Evolutionary conservation across 2,329 filamentous ascomycete genomes (phyloP).

Genomic region (Blumeria hordei): DNA sequence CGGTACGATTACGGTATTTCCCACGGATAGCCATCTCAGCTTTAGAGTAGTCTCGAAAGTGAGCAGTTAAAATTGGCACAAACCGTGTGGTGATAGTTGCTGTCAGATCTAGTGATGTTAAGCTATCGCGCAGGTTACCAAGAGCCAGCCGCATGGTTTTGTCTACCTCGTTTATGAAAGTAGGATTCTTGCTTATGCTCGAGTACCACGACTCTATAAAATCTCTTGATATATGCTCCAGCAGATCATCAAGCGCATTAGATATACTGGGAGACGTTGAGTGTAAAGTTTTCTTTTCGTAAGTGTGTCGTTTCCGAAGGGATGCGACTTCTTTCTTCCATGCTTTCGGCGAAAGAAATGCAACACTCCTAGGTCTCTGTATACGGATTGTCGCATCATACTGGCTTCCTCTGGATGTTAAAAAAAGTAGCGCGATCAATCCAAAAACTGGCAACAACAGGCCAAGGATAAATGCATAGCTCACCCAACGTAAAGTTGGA

Average conservation of each 20-base stretch:
- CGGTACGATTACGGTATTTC: slow-evolving; percentile 61
- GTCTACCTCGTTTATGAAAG: slow-evolving; percentile 74
- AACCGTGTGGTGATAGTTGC: slow-evolving; percentile 61
- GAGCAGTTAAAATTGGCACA: slow-evolving; percentile 67
- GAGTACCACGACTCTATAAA: slow-evolving; percentile 79
- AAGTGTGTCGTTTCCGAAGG: slow-evolving; percentile 39
- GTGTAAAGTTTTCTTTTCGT: slow-evolving; percentile 46
- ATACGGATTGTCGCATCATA: slow-evolving; percentile 19
- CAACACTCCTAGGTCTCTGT: slow-evolving; percentile 21
- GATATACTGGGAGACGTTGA: slow-evolving; percentile 56
- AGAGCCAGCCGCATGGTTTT: slow-evolving; percentile 51
- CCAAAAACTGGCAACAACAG: slow-evolving; percentile 27
- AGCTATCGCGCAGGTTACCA: slow-evolving; percentile 41
- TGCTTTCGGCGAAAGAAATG: slow-evolving; percentile 34
- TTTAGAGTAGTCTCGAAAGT: slow-evolving; percentile 75
- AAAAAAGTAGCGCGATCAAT: slow-evolving; percentile 31
- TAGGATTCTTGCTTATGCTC: slow-evolving; percentile 56
- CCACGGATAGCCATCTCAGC: slow-evolving; percentile 74
- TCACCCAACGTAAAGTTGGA: slow-evolving; percentile 59
- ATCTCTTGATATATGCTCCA: slow-evolving; percentile 55
- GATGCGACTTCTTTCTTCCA: slow-evolving; percentile 51
- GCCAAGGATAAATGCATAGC: slow-evolving; percentile 61
- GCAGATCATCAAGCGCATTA: slow-evolving; percentile 51
- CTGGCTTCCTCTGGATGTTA: slow-evolving; percentile 30
- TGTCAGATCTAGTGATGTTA: slow-evolving; percentile 58